Percentiles rank a stretch among this genome's conserved stretches.
phyloP scores from a whole-genome alignment of 805 yeast genomes.

The Candida hispaniensis region DNA sequence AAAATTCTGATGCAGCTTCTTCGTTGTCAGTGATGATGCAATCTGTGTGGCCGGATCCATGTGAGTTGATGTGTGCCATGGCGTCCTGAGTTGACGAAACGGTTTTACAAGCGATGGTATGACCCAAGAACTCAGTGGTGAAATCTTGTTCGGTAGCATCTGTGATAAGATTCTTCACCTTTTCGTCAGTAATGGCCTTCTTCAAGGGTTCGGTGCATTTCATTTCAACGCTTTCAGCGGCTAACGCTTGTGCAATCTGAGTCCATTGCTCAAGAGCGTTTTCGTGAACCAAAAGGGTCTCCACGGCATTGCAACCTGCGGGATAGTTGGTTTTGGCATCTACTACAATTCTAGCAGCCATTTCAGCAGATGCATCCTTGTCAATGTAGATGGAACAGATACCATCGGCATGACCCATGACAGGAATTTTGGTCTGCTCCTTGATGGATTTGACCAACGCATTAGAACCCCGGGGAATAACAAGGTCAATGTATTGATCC shows the following conservation, averaged over 20 bases:
- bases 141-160: slow-evolving; percentile 59
- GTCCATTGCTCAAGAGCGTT: slow-evolving; percentile 30
- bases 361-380: slow-evolving; percentile 59
- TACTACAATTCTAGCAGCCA: slow-evolving; percentile 63
- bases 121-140: slow-evolving; percentile 69
- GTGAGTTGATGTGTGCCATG: slow-evolving; percentile 73
- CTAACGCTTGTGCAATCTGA: slow-evolving; percentile 32
- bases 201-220: slow-evolving; percentile 41
- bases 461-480: slow-evolving; percentile 96
- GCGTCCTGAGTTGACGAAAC: slow-evolving; percentile 57
- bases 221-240: slow-evolving; percentile 57
- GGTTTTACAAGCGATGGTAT: slow-evolving; percentile 67
- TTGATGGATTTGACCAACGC: slow-evolving; percentile 81
- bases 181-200: slow-evolving; percentile 16
- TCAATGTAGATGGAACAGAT: slow-evolving; percentile 84
- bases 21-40: slow-evolving; percentile 73
- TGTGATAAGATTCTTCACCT: slow-evolving; percentile 19
- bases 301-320: slow-evolving; percentile 98
- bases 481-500: slow-evolving; percentile 85
- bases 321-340: slow-evolving; percentile 95
- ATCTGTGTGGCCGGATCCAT: slow-evolving; percentile 96
- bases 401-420: slow-evolving; percentile 97
- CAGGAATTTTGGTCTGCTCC: slow-evolving; percentile 85
- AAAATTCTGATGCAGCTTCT: slow-evolving; percentile 58
- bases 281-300: slow-evolving; percentile 59